A percentile compares a stretch with the other conserved stretches of the same genome.
phyloP scores from a whole-genome alignment of 2,329 filamentous ascomycete species.

The Talaromyces albobiverticillius region DNA sequence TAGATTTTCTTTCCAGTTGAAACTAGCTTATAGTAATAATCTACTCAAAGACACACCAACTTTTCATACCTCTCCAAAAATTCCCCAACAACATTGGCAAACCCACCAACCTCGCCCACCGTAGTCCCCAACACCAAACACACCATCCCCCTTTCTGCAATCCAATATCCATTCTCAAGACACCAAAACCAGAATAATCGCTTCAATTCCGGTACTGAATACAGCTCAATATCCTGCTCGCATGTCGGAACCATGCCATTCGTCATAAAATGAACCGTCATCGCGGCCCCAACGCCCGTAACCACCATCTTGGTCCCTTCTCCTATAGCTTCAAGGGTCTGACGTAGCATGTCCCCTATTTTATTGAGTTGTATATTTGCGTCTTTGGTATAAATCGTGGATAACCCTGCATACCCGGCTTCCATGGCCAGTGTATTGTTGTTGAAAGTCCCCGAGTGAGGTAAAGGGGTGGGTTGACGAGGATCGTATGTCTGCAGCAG shows the following conservation, averaged over 20 bases:
- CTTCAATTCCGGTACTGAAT: background rate
- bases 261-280: background rate
- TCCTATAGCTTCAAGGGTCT: background rate
- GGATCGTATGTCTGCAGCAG: constrained; percentile 55
- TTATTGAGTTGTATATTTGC: background rate
- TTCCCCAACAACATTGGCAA: background rate
- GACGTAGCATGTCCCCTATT: background rate
- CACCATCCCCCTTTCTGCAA: background rate
- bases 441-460: constrained; percentile 65
- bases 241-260: background rate
- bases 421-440: constrained; percentile 64
- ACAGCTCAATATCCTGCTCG: background rate
- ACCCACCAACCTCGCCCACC: background rate
- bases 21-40: too few species aligned
- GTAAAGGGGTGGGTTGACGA: constrained; percentile 46
- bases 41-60: constrained; percentile 9
- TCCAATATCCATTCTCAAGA: background rate
- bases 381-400: background rate
- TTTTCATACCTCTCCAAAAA: background rate
- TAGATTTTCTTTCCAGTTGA: too few species aligned
- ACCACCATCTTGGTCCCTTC: background rate
- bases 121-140: background rate
- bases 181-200: background rate
- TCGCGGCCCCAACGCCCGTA: background rate
- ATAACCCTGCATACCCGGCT: constrained; percentile 45